Evolutionary conservation across 192 early-diverging fungal genomes (phyloP), one percentile per base, ranked within the genome.

Genomic region (Coemansia asiatica): DNA sequence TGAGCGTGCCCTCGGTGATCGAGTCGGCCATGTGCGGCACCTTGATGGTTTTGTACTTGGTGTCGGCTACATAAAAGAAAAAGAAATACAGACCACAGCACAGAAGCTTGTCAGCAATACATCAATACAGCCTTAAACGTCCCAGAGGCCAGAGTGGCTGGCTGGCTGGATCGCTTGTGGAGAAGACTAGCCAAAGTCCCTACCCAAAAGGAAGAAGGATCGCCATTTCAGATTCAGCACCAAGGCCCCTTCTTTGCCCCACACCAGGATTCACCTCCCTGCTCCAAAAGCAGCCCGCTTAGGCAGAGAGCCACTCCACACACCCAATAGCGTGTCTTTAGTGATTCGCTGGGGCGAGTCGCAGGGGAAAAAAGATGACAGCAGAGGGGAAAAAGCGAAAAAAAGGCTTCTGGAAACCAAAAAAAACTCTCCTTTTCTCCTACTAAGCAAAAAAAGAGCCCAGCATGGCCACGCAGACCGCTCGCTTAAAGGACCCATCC

Each of bases 11-110:
- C 76, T 99, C 97, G 35, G 94, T 92, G 78, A 99, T 97, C 26
- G 95, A 97, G 71, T 99, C 97, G 56, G 95, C 97, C 93, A 99
- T 94, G 44, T 90, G 88, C 58, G 97, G 97, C 21, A 92, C 91
- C 84, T 95, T 91, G 82, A 99, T 87, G 68, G 92, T 76, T 60
- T 55, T 68, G 74, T 72, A 76, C 60, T 76, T 81, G 35, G 58
- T 69, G 64, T 81, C 79, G 16, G 79, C 79, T 81, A 80, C 28
- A 69, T 49, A 22, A 10, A 23, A 25, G n/a, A 5, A 10, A 40
- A 25, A 26, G 23, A 22, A 16, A 27, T 21, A 38, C 4, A 56
- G 26, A 51, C n/a, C 3, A 21, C 26, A 12, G 26, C 27, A 18
- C 4, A 13, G 40, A n/a, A n/a, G n/a, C n/a, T 36, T 12, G 13